These are phyloP conservation scores for Penicillium sp. DNA, from an alignment of 2,329 filamentous ascomycete species.

Conservation along the genomic window DNA sequence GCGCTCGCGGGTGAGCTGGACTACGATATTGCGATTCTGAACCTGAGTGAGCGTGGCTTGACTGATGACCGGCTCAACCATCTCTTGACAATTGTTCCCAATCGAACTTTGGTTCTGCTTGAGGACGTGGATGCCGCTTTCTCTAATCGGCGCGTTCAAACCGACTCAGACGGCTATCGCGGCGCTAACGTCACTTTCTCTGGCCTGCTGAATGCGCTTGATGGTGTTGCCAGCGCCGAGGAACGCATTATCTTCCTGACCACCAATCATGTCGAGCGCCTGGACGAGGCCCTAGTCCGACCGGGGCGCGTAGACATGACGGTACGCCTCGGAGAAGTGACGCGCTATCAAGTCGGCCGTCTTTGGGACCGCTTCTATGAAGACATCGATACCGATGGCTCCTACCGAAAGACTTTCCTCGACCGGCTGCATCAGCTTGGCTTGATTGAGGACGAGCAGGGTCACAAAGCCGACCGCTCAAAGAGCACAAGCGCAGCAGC, in stretches of 20 bases:
- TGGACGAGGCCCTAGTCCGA: slow-evolving; percentile 86
- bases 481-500: slow-evolving; percentile 80
- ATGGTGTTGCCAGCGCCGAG: slow-evolving; percentile 92
- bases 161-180: slow-evolving; percentile 79
- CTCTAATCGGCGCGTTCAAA: slow-evolving; percentile 71
- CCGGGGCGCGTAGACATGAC: slow-evolving; percentile 95
- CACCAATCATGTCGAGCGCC: slow-evolving; percentile 87
- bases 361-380: slow-evolving; percentile 97
- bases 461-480: slow-evolving; percentile 50
- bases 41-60: slow-evolving; percentile 83
- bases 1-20: slow-evolving; percentile 90
- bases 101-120: slow-evolving; percentile 77
- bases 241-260: slow-evolving; percentile 93
- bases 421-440: slow-evolving; percentile 69
- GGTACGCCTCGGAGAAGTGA: slow-evolving; percentile 84
- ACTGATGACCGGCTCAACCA: slow-evolving; percentile 88
- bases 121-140: slow-evolving; percentile 94
- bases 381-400: slow-evolving; percentile 69
- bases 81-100: slow-evolving; percentile 81
- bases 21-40: slow-evolving; percentile 90
- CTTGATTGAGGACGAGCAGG: slow-evolving; percentile 64
- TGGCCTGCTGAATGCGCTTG: slow-evolving; percentile 79
- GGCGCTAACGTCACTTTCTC: slow-evolving; percentile 94
- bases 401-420: slow-evolving; percentile 70
- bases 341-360: slow-evolving; percentile 76